Evolutionary conservation across 169 alveolate genomes (phyloP).

Genomic region (Babesia gibsoni): DNA sequence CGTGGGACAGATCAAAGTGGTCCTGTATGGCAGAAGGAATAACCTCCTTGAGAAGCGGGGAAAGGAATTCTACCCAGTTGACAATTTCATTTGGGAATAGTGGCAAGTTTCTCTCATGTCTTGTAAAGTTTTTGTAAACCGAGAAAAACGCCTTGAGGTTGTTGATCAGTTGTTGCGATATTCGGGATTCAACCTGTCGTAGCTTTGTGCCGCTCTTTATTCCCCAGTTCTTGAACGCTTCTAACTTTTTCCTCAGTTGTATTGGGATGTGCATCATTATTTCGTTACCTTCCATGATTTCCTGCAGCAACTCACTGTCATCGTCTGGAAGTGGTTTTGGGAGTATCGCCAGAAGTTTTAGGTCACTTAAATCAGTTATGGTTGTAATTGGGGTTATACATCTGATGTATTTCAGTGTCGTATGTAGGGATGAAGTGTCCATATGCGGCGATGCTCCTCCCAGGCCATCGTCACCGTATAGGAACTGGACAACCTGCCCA

Average conservation of each 20-base stretch:
- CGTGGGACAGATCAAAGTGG: constrained; percentile 48
- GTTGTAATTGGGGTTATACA: constrained; percentile 28
- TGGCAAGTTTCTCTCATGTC: constrained; percentile 69
- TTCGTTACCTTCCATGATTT: not conserved
- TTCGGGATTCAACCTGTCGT: constrained; percentile 31
- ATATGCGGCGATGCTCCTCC: constrained; percentile 81
- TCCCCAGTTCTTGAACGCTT: constrained; percentile 30
- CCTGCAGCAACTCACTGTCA: not conserved
- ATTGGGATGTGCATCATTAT: constrained; percentile 21
- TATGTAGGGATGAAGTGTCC: constrained; percentile 1
- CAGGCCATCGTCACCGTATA: constrained; percentile 97
- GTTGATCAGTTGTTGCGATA: constrained; percentile 51
- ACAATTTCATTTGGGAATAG: constrained; percentile 80
- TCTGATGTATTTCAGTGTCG: constrained; percentile 32
- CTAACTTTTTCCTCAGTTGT: constrained; percentile 42
- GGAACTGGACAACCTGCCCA: constrained; percentile 94
- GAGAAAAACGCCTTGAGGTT: constrained; percentile 62
- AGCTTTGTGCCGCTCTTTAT: not conserved
- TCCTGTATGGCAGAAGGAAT: constrained; percentile 64
- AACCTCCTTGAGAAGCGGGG: constrained; percentile 55
- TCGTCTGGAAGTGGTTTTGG: constrained; percentile 13
- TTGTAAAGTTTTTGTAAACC: constrained; percentile 54
- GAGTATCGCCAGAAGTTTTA: not conserved
- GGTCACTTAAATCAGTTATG: not conserved
- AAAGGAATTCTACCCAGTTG: constrained; percentile 75